Base-by-base conservation (phyloP, 768 basidiomycete species). In the Tephrocybe sp. region DNA sequence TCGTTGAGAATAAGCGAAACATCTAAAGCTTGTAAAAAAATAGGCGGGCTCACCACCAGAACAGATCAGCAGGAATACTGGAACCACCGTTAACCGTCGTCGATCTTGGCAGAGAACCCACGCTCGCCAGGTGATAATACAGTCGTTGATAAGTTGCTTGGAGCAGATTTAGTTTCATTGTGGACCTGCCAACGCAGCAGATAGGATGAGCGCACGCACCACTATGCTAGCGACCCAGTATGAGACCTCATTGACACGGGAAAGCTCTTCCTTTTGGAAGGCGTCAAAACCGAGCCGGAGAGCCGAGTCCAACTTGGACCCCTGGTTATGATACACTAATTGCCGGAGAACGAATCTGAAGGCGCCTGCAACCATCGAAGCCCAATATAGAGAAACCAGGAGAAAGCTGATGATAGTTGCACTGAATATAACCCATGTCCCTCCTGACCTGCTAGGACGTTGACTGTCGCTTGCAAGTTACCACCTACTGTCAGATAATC, bases 71-170 rank as follows among this genome's bases (percentile, higher is more conserved):
- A 51, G 43, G 7, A 51, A 31, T 14, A 51, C 45, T 2, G 50
- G 50, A 32, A 45, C 14, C n/a, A 16, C 23, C 32, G 30, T 45
- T 17, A 44, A 31, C 50, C 50, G 31, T 11, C 43, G 23, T 19
- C 39, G 50, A 32, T 38, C 14, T 22, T 39, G 50, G 26, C 50
- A 51, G 17, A 51, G 43, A 5, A 35, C 50, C 43, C 50, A 51
- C 34, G 43, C 50, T 23, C 43, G 42, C 50, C 50, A 51, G 36
- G 43, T 44, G 16, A 51, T 45, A 16, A 51, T 51, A 19, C 49
- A 34, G 17, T 51, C 43, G 31, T 51, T 45, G 30, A 45, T 35
- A 13, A 51, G 3, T 45, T 51, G 50, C 50, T 51, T 17, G 5
- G 16, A 38, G 17, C 11, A 9, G 26, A 16, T 12, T n/a, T 1